Evolutionary conservation across 257 asterid species (phyloP).

Genomic region (Scutellaria baicalensis): DNA sequence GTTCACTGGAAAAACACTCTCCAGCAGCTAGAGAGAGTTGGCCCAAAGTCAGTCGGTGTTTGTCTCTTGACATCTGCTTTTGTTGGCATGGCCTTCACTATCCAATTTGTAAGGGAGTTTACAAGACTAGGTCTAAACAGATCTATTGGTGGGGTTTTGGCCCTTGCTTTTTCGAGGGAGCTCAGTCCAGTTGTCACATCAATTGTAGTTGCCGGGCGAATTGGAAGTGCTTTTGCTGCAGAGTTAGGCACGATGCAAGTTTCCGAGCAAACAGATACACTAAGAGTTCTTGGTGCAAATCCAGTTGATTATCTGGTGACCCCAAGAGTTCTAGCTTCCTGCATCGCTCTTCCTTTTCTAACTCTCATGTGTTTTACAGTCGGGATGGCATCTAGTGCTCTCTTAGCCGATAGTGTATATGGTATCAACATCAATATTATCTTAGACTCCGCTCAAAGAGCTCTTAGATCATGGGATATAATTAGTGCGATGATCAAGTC

Average conservation of each 20-base stretch:
- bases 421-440: conserved; percentile 85
- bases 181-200: conserved; percentile 93
- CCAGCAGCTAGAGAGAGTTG: conserved; percentile 83
- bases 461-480: conserved; percentile 82
- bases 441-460: conserved; percentile 82
- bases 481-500: conserved; percentile 90
- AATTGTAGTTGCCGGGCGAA: conserved; percentile 86
- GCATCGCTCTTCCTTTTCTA: conserved; percentile 65
- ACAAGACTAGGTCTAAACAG: conserved; percentile 85
- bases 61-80: conserved; percentile 86
- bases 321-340: conserved; percentile 84
- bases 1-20: conserved; percentile 83
- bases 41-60: conserved; percentile 92
- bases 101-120: conserved; percentile 91
- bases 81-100: conserved; percentile 97
- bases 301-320: conserved; percentile 90
- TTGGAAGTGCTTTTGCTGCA: conserved; percentile 96
- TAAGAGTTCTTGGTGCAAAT: conserved; percentile 83
- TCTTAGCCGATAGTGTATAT: conserved; percentile 70
- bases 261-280: conserved; percentile 89
- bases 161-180: conserved; percentile 84
- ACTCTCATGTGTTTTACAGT: conserved; percentile 82
- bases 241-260: conserved; percentile 99
- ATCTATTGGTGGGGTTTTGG: conserved; percentile 94
- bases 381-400: conserved; percentile 90